Evolutionary conservation across 164 flowering plant species (phyloP).

Genomic region (grape (Vitis vinifera)): ASM3070453v1 NC_081808.1:12092501-12093000

Average conservation of each 20-base stretch:
- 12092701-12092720: no score
- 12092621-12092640: conserved; percentile 73
- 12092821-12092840: conserved; percentile 66
- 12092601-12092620: conserved; percentile 73
- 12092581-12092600: conserved; percentile 72
- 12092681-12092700: no score
- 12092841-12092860: conserved; percentile 98
- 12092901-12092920: conserved; percentile 87
- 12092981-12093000: no score
- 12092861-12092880: conserved; percentile 92
- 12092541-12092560: neutral
- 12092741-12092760: no score
- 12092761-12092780: no score
- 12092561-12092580: neutral
- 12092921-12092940: conserved; percentile 56
- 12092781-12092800: no score
- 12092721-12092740: no score
- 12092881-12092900: conserved; percentile 90
- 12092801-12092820: no score
- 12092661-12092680: neutral
- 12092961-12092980: neutral
- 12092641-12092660: conserved; percentile 86
- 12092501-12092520: no score
- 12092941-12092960: neutral
- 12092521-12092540: no score